Evolutionary conservation across 1,284 basidiomycete species (phyloP).

Genomic region (Ceratobasidium sp.): DNA sequence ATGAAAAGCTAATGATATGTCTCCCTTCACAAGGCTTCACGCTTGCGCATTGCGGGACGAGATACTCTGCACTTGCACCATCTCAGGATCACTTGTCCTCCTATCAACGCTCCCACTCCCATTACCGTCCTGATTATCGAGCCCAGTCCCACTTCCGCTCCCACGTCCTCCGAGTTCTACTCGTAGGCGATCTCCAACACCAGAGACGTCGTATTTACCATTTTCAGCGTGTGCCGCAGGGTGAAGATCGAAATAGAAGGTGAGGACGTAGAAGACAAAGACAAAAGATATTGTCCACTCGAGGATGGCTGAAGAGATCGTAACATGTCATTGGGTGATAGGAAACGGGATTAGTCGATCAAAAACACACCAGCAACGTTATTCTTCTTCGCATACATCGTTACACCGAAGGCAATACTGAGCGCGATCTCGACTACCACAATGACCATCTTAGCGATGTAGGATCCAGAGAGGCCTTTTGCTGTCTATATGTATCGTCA

Average conservation of each 20-base stretch:
- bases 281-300: conserved; percentile 81
- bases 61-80: conserved; percentile 14
- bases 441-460: conserved; percentile 72
- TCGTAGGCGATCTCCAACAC: not conserved
- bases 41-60: not conserved
- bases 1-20: too few species aligned
- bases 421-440: conserved; percentile 64
- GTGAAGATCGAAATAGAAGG: conserved; percentile 74
- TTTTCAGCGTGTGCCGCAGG: conserved; percentile 14
- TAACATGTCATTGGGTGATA: not conserved
- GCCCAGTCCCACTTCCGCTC: not conserved
- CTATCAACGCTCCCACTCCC: not conserved
- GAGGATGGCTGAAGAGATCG: conserved; percentile 63
- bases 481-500: not conserved
- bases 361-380: conserved; percentile 67
- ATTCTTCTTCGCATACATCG: conserved; percentile 51
- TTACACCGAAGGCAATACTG: conserved; percentile 71
- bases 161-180: not conserved
- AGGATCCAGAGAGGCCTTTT: conserved; percentile 58
- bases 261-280: conserved; percentile 77
- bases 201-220: conserved; percentile 40
- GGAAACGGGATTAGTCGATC: not conserved
- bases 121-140: not conserved
- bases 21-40: not conserved
- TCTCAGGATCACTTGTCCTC: conserved; percentile 9